Evolutionary conservation across 805 yeast species (phyloP), one percentile per base, ranked within the genome.

Genomic region (Jamesozyma jinghongensis): DNA sequence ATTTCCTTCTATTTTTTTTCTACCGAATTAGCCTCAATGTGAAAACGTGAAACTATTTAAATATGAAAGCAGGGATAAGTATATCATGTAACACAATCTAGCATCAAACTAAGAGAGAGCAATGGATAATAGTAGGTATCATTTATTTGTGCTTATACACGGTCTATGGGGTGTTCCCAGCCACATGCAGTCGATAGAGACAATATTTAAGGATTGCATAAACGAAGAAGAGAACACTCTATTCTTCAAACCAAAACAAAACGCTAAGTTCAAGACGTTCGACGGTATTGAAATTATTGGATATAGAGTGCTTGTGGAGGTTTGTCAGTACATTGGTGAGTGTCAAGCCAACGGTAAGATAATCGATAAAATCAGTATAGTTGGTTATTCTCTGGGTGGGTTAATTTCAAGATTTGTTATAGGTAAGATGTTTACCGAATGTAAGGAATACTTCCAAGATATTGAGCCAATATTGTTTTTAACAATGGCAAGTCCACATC

Each of bases 341-440:
- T 57, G 64, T 45, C 50, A 69, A 19, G 45, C 44, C 13, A 10
- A 16, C 2, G 29, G 22, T 3, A 32, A 14, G 41, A 61, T 35
- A 52, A 52, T 41, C 49, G 61, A 37, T 41, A 54, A 77, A 49
- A 73, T 90, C 37, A 83, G 94, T 45, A 67, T 90, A 32, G 70
- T 85, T 3, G 96, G 97, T 0, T 90, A 88, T 59, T 85, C 95
- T 0, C 65, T 90, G 43, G 97, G 97, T 18, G 97, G 97, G 0
- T 62, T 88, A 28, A 76, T 90, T 26, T 70, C 87, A 0, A 67
- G 97, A 38, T 87, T 85, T 57, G 79, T 86, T 19, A 69, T 87
- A 36, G 97, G 97, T 2, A 68, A 81, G 35, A 49, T 59, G 52
- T 53, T 65, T 78, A 47, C 73, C 58, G 60, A 79, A 68, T 46